Base-by-base conservation (phyloP, 495 filamentous ascomycete species). In the Aspergillus mulundensis region DNA sequence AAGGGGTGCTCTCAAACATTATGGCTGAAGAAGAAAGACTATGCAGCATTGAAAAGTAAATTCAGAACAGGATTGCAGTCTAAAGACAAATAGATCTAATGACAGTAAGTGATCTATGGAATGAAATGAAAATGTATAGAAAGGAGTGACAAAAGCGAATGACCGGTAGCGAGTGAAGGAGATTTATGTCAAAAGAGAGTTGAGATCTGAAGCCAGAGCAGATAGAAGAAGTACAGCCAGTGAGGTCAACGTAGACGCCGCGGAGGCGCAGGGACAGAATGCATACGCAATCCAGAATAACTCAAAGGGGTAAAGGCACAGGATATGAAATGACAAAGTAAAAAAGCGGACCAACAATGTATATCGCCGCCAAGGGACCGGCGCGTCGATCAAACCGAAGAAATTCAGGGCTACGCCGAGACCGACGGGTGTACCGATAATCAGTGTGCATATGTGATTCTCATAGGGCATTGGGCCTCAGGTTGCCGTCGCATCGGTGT, bases 1-100 rank as follows among this genome's bases (percentile, higher is more conserved):
- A 40, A 10, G 43, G 34, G 25, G 34, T 42, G 53, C 42, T 57
- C 7, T 65, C 56, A 14, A 59, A 54, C 56, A 54, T 64, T 11
- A 21, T 52, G 53, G 11, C 23, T 49, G 41, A n/a, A 50, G 10
- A 20, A 40, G 23, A 21, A 40, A 50, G 48, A 24, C 34, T 16
- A n/a, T 40, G 48, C 11, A 40, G 10, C 34, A 50, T 50, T 7
- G 34, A 50, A 19, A 2, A 20, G 15, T 40, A 34, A 32, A 19
- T 10, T 20, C 7, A n/a, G 19, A 50, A 16, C 18, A 40, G 19
- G 18, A 34, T 21, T 7, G 34, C 4, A 19, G 23, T 50, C 34
- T 25, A 25, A 21, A 14, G 28, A 50, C 24, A 32, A n/a, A 50
- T 19, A 38, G 34, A 44, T 24, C 25, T 30, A 23, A 47, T 15